These are phyloP conservation scores for Paraurostyla sp. DNA, from an alignment of 73 alveolate species.

Conservation along the genomic window DNA sequence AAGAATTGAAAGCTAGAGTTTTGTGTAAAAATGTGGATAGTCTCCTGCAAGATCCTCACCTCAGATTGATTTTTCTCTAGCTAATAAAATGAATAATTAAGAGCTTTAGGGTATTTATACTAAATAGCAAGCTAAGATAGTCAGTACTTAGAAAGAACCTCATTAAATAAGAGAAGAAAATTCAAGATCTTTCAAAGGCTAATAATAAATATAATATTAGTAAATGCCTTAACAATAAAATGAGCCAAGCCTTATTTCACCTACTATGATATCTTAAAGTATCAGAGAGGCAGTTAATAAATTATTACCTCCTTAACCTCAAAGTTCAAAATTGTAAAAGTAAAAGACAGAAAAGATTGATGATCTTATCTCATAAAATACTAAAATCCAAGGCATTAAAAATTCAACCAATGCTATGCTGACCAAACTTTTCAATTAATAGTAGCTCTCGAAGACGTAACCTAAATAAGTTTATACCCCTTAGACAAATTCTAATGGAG, in stretches of 20 bases:
- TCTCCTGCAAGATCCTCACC: constrained; percentile 23
- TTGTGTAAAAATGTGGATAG: constrained; percentile 12
- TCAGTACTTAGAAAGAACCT: no score
- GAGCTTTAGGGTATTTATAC: not conserved
- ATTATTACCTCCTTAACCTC: constrained; percentile 39
- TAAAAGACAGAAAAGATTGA: not conserved
- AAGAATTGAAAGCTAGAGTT: constrained; percentile 11
- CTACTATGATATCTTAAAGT: constrained; percentile 25
- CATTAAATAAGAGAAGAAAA: constrained; percentile 11
- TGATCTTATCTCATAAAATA: not conserved
- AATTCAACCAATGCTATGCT: constrained; percentile 10
- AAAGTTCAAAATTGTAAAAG: not conserved
- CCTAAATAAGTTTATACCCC: constrained; percentile 42
- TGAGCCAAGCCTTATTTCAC: constrained; percentile 27
- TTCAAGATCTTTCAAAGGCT: constrained; percentile 18
- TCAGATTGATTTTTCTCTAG: not conserved
- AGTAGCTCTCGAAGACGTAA: not conserved
- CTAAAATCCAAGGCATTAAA: not conserved
- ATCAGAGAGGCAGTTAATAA: constrained; percentile 49
- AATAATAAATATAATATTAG: not conserved
- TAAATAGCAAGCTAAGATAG: no score
- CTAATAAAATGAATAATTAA: not conserved
- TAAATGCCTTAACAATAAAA: not conserved
- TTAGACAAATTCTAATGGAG: not conserved
- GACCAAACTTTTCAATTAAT: not conserved